phyloP scores from a whole-genome alignment of 352 stramenopile species.

The Phytopythium chamaehyphon region DNA sequence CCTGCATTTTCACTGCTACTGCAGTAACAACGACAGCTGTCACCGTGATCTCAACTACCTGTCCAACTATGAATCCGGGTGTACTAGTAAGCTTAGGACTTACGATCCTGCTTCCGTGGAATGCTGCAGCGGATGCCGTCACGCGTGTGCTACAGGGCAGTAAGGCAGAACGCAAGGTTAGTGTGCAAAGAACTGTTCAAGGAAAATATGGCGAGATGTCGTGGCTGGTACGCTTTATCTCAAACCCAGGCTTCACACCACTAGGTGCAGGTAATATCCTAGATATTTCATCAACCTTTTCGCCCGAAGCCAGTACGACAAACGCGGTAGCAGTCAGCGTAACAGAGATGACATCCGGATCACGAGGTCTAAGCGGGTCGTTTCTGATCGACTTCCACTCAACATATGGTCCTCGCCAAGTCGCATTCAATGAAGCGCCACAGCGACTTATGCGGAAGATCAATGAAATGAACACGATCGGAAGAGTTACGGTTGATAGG shows the following conservation, averaged over 20 bases:
- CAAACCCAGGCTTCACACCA: conserved; percentile 87
- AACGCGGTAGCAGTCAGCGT: conserved; percentile 55
- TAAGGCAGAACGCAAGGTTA: conserved; percentile 62
- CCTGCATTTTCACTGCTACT: conserved; percentile 53
- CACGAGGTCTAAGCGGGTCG: conserved; percentile 78
- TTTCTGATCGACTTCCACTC: conserved; percentile 91
- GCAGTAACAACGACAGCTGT: conserved; percentile 24
- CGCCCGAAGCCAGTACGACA: conserved; percentile 8
- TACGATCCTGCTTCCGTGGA: conserved; percentile 55
- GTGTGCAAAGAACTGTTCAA: conserved; percentile 85
- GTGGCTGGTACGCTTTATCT: conserved; percentile 93
- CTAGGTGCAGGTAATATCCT: conserved; percentile 89
- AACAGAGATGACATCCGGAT: conserved; percentile 85
- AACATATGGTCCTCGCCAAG: conserved; percentile 58
- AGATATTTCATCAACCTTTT: conserved; percentile 46
- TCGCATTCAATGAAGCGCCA: conserved; percentile 88
- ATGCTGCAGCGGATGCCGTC: conserved; percentile 48
- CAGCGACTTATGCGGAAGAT: conserved; percentile 89
- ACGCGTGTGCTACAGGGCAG: conserved; percentile 55
- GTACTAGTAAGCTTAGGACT: conserved; percentile 9
- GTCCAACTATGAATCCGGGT: conserved; percentile 18
- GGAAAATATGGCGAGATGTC: conserved; percentile 94
- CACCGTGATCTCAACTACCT: conserved; percentile 29
- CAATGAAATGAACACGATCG: conserved; percentile 94
- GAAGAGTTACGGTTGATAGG: conserved; percentile 86